Conservation (phyloP, 2,329 filamentous ascomycete species). For the Gaeumannomyces sp. region DNA sequence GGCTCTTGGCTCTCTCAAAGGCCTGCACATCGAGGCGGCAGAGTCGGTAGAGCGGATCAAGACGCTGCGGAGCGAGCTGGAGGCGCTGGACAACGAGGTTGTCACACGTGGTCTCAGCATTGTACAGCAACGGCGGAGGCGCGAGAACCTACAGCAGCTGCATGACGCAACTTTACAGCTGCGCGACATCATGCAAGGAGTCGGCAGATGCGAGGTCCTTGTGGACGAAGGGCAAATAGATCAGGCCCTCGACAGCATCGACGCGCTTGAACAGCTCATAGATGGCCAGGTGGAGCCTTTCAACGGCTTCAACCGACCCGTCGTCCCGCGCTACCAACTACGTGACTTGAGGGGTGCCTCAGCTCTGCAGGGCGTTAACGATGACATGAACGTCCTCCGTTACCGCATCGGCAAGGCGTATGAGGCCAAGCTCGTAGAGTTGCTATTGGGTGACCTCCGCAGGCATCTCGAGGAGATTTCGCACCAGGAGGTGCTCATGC, state of each 20-base stretch:
- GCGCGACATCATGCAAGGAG: constrained; percentile 66
- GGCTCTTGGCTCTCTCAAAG: constrained; percentile 81
- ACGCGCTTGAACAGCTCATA: constrained; percentile 72
- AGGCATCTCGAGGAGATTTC: constrained; percentile 73
- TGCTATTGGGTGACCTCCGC: constrained; percentile 72
- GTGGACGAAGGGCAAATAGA: constrained; percentile 83
- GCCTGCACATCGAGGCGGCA: constrained; percentile 85
- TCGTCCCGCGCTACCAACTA: constrained; percentile 27
- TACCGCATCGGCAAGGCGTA: constrained; percentile 81
- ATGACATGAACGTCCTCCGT: constrained; percentile 70
- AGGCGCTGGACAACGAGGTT: constrained; percentile 78
- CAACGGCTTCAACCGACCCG: constrained; percentile 16
- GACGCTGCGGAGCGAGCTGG: constrained; percentile 69
- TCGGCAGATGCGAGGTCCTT: constrained; percentile 70
- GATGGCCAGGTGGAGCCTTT: constrained; percentile 56
- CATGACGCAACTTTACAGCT: constrained; percentile 80
- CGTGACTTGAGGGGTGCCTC: constrained; percentile 71
- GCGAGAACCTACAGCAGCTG: constrained; percentile 78
- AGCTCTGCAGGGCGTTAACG: constrained; percentile 72
- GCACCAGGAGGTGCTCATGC: constrained; percentile 65
- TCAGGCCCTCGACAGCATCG: constrained; percentile 69
- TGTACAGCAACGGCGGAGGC: constrained; percentile 71
- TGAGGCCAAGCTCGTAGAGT: constrained; percentile 71
- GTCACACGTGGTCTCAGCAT: constrained; percentile 79
- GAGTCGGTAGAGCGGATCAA: constrained; percentile 88